Evolutionary conservation across 495 filamentous ascomycete species (phyloP).

Genomic region (Penicillium parvum): DNA sequence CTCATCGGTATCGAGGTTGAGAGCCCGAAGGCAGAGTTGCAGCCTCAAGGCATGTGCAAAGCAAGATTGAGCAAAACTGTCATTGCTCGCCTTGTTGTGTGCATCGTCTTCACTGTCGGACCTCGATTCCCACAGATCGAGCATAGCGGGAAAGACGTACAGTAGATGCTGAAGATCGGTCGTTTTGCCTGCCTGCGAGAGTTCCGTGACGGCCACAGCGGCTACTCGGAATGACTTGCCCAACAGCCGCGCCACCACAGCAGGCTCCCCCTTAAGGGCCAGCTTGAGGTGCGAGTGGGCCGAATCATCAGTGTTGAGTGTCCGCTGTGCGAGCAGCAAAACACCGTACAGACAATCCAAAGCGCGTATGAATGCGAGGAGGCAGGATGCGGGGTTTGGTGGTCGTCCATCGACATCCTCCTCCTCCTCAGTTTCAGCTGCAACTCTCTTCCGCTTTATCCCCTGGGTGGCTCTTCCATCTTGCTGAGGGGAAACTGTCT

Average conservation of each 20-base stretch:
- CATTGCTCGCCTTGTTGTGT: constrained; percentile 40
- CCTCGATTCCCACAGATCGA: constrained; percentile 46
- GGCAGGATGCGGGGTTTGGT: constrained; percentile 35
- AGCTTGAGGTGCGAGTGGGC: constrained; percentile 51
- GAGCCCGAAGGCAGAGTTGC: constrained; percentile 29
- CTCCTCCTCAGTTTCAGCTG: constrained; percentile 30
- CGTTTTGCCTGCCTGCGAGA: constrained; percentile 30
- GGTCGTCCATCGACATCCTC: constrained; percentile 35
- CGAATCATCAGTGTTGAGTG: constrained; percentile 29
- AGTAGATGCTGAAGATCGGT: constrained; percentile 41
- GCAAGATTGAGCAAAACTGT: constrained; percentile 36
- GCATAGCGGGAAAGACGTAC: constrained; percentile 33
- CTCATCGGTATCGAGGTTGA: constrained; percentile 38
- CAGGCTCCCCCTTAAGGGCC: constrained; percentile 44
- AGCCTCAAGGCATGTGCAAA: constrained; percentile 39
- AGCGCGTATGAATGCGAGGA: constrained; percentile 36
- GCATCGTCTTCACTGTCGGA: constrained; percentile 36
- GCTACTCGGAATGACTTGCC: constrained; percentile 35
- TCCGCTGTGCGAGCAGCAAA: constrained; percentile 25
- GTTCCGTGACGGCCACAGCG: constrained; percentile 32
- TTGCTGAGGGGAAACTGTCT: constrained; percentile 32
- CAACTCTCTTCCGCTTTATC: constrained; percentile 41
- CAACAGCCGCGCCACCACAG: constrained; percentile 45
- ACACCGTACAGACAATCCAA: constrained; percentile 39
- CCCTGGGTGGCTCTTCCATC: constrained; percentile 37